phyloP scores from a whole-genome alignment of 352 stramenopile species.

The Globisporangium cylindrosporum region DNA sequence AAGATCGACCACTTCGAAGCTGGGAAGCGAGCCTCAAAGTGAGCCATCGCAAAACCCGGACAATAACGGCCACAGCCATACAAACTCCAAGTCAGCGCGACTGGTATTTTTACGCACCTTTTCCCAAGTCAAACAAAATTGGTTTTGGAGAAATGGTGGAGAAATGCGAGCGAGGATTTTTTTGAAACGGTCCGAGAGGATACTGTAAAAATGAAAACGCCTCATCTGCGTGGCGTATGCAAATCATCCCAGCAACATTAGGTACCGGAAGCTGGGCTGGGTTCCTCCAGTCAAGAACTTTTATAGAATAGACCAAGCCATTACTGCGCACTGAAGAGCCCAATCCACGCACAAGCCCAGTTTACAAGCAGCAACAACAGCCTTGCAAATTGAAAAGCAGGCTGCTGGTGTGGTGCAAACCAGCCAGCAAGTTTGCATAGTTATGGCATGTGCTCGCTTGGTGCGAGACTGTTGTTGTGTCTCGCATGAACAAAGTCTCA shows the following conservation, averaged over 20 bases:
- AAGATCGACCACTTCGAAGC: slow-evolving; percentile 5
- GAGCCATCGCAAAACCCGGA: background rate
- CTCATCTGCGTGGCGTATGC: slow-evolving; percentile 7
- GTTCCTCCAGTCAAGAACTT: background rate
- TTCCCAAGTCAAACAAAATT: background rate
- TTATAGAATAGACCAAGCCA: background rate
- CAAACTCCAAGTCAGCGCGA: background rate
- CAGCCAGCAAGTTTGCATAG: background rate
- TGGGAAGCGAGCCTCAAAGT: background rate
- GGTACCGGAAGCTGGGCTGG: background rate
- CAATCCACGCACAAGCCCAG: background rate
- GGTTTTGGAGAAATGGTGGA: background rate
- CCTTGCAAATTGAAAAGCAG: background rate
- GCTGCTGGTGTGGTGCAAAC: background rate
- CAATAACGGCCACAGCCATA: slow-evolving; percentile 1
- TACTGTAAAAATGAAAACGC: slow-evolving; percentile 1
- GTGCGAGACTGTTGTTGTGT: background rate
- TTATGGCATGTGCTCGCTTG: background rate
- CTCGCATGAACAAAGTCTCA: background rate
- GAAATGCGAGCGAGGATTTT: background rate
- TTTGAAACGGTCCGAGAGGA: background rate
- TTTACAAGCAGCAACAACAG: background rate
- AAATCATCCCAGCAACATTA: background rate
- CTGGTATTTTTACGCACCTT: background rate
- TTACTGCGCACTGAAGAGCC: background rate